Percentiles rank a stretch among this genome's conserved stretches.
Conservation (phyloP, 1,284 basidiomycete genomes). For the Cutaneotrichosporon arboriforme region DNA sequence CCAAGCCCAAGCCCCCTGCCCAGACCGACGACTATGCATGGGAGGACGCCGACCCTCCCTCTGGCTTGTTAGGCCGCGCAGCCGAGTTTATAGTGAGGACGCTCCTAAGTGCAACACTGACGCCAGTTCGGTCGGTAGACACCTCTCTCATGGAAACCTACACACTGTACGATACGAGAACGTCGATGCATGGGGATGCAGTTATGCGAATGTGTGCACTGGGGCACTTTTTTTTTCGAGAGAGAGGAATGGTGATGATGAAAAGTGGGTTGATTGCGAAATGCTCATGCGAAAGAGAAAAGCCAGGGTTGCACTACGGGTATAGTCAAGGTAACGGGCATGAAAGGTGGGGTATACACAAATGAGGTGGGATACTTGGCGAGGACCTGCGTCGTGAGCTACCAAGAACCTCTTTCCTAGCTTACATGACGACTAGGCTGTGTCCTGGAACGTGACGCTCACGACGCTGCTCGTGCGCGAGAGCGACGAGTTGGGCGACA, state of each 20-base stretch:
- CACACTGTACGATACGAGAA: conserved; percentile 11
- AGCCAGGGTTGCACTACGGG: not conserved
- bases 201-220: conserved; percentile 4
- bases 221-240: not conserved
- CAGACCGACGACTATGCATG: conserved; percentile 31
- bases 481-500: no score
- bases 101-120: not conserved
- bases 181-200: conserved; percentile 14
- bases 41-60: conserved; percentile 32
- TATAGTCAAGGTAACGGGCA: no score
- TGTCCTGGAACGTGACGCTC: no score
- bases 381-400: no score
- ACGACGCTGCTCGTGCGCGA: no score
- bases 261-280: not conserved
- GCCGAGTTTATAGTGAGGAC: conserved; percentile 22
- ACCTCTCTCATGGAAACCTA: not conserved
- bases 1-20: conserved; percentile 16
- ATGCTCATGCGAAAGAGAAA: not conserved
- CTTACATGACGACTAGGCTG: no score
- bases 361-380: no score
- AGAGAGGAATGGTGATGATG: not conserved
- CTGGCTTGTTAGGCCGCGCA: conserved; percentile 19
- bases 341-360: no score
- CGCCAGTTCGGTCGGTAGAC: conserved; percentile 20
- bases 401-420: no score